Base-by-base conservation (phyloP, 257 asterid species). In the Ballota nigra region DNA sequence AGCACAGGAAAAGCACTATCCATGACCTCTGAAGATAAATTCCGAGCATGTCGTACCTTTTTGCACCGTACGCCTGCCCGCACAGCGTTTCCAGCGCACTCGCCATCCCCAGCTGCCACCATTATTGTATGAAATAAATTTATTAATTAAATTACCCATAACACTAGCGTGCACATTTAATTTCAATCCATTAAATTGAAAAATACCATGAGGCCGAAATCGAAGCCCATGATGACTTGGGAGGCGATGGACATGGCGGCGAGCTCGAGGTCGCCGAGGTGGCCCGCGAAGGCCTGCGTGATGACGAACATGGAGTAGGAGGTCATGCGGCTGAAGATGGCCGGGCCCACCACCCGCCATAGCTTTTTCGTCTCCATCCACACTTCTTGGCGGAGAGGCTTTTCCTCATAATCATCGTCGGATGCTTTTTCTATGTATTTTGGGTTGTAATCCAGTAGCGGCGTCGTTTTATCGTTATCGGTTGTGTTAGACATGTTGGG, bases 11-110 rank as follows among this genome's bases (percentile, higher is more conserved):
- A 0, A 93, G 88, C 1, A 90, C 89, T 6, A 92, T 83, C 95
- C 96, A 92, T 0, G 98, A 90, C 8, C 97, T 88, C 79, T 90
- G 98, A 33, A 92, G 79, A 62, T 92, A 92, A 2, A 92, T 75
- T 0, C 97, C 98, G 56, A 92, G 83, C 95, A 90, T 88, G 74
- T 85, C 28, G 68, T 90, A 82, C 18, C 84, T 80, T 74, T 87
- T 88, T 4, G 97, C 97, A 0, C 96, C 97, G 73, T 41, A 92
- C 2, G 98, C 97, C 45, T 92, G 98, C n/a, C 98, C 98, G 69
- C 98, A 89, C 4, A 92, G 85, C 2, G 97, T 92, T 34, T 92
- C 98, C 62, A 92, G 62, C 0, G 97, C 98, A 67, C 96, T 90
- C 53, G 97, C 97, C 96, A 92, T 90, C 0, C 98, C 98, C 5